Base-by-base conservation (phyloP, 1,284 basidiomycete genomes). In the Leccinum angustisporum region DNA sequence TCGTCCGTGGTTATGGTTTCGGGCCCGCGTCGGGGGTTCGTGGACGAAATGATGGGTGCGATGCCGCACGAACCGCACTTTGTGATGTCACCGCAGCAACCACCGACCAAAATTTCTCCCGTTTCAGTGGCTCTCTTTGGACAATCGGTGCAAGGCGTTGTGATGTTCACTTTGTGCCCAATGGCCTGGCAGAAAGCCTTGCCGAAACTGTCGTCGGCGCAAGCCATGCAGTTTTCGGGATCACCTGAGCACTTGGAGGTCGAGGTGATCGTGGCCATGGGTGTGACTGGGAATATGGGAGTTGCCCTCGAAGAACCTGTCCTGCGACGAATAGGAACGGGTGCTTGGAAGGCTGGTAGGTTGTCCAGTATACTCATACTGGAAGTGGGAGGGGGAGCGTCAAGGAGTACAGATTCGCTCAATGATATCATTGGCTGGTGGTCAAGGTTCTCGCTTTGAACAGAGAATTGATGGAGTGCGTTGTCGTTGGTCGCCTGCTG, bases 171-270 rank as follows among this genome's bases (percentile, higher is more conserved):
- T n/a, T 85, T 83, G 64, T 85, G 81, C 64, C 82, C 83, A 60
- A 94, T 83, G 34, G 90, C 90, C 50, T 83, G 82, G 72, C 94
- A 96, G 74, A 96, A 96, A 25, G 93, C 93, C 70, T 88, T 90
- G 25, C 93, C 93, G 65, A 93, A 93, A 25, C 82, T 81, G 73
- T 94, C 92, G 67, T 90, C 87, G 11, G 86, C 87, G 70, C 91
- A 94, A 10, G 91, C 92, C 62, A 83, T 72, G 71, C 91, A 94
- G 73, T 93, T 92, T 9, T 80, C 77, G 4, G 84, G 84, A 66
- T 86, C 84, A 10, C 84, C 84, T 14, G 84, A 83, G 69, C 84
- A 86, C 14, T 68, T 77, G 63, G 68, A 59, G 34, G 56, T 51
- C 6, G 59, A 34, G 25, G 66, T 56, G 65, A 66, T 38, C 68